phyloP scores from a whole-genome alignment of 202 grass and related monocot species.

The Miscanthus sacchariflorus region DNA sequence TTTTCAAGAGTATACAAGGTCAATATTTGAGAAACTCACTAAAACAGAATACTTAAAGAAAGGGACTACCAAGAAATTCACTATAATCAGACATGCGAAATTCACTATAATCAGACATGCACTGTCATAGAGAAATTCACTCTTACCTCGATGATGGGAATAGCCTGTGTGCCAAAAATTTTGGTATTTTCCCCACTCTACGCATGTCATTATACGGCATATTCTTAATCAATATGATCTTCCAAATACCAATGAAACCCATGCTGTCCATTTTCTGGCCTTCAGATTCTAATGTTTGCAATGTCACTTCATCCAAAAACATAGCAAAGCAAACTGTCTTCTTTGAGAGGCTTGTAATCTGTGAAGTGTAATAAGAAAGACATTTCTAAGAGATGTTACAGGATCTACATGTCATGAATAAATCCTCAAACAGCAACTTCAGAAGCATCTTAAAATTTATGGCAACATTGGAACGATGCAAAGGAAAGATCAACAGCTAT shows the following conservation, averaged over 20 bases:
- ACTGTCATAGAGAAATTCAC: constrained; percentile 23
- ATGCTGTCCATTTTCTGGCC: constrained; percentile 77
- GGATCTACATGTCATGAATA: constrained; percentile 1
- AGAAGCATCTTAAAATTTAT: constrained; percentile 30
- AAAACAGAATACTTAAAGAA: constrained; percentile 1
- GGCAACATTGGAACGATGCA: background rate
- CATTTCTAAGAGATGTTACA: constrained; percentile 32
- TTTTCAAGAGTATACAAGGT: background rate
- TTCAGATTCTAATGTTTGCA: constrained; percentile 88
- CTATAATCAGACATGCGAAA: constrained; percentile 11
- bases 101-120: constrained; percentile 5
- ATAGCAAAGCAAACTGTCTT: constrained; percentile 99
- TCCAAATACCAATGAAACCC: constrained; percentile 97
- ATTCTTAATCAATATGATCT: constrained; percentile 90
- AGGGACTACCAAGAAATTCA: background rate
- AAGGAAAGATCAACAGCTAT: constrained; percentile 14
- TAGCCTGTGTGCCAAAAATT: constrained; percentile 91
- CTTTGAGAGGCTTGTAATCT: constrained; percentile 94
- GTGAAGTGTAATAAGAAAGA: constrained; percentile 33
- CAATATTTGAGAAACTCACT: constrained; percentile 22
- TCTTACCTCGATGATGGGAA: constrained; percentile 93
- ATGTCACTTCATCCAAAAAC: constrained; percentile 95
- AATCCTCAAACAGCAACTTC: background rate
- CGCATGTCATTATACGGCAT: constrained; percentile 94
- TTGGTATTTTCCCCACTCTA: constrained; percentile 97